These are phyloP conservation scores for Voacanga thouarsii DNA, from an alignment of 257 asterid genomes.

Conservation along the genomic window DNA sequence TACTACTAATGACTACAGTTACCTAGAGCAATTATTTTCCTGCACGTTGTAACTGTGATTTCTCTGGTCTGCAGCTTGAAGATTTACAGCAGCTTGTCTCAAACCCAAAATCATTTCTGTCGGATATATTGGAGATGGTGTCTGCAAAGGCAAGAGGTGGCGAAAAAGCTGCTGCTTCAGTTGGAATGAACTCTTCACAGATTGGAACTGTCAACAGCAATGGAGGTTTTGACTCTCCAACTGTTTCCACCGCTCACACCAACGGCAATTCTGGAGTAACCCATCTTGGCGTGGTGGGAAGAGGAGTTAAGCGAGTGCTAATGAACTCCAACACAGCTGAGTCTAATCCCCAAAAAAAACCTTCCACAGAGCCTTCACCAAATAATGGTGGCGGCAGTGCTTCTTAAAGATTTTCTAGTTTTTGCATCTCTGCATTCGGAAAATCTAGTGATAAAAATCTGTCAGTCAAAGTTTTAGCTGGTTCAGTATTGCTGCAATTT, in stretches of 20 bases:
- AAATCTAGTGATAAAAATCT: not conserved
- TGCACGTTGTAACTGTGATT: constrained; percentile 7
- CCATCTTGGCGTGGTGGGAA: constrained; percentile 91
- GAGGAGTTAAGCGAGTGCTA: constrained; percentile 89
- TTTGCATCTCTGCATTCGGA: constrained; percentile 11
- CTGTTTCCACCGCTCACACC: constrained; percentile 68
- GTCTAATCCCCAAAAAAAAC: constrained; percentile 55
- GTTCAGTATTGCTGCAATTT: constrained; percentile 6
- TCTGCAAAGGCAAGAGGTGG: constrained; percentile 54
- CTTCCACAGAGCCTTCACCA: constrained; percentile 52
- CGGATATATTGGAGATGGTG: constrained; percentile 58
- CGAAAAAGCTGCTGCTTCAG: constrained; percentile 35
- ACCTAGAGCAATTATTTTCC: not conserved
- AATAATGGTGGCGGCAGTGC: constrained; percentile 38
- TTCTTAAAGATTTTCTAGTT: constrained; percentile 30
- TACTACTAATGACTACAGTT: not conserved
- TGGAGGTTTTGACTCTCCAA: constrained; percentile 47
- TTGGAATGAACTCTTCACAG: constrained; percentile 52
- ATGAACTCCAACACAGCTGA: constrained; percentile 43
- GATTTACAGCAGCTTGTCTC: constrained; percentile 80
- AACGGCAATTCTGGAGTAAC: constrained; percentile 60
- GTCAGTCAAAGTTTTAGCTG: not conserved
- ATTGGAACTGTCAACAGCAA: constrained; percentile 32
- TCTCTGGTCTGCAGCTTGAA: constrained; percentile 63
- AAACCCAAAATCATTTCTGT: constrained; percentile 66